Conservation (phyloP, 1,284 basidiomycete genomes). For the Tylopilus sp. region DNA sequence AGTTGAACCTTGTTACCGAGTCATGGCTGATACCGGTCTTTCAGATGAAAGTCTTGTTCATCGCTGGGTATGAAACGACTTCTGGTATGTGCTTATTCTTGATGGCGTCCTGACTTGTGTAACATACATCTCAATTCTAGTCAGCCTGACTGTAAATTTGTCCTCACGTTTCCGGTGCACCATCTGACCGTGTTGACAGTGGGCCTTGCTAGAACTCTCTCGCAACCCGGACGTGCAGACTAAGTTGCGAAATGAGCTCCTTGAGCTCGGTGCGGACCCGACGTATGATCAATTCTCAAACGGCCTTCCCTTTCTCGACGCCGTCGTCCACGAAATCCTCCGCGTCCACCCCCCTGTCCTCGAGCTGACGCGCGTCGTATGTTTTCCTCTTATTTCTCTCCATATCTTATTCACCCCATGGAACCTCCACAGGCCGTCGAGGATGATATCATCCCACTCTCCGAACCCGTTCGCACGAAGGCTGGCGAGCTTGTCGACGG, state of each 20-base stretch:
- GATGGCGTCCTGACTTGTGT: background rate
- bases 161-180: background rate
- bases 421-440: constrained; percentile 36
- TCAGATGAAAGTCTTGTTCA: constrained; percentile 38
- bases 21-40: background rate
- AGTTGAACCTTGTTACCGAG: background rate
- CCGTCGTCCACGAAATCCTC: constrained; percentile 6
- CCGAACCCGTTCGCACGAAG: too few species aligned
- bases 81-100: constrained; percentile 30
- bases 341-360: constrained; percentile 8
- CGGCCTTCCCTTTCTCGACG: constrained; percentile 22
- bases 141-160: constrained; percentile 24
- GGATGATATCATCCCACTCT: constrained; percentile 38
- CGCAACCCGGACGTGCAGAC: constrained; percentile 14
- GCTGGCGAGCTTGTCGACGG: too few species aligned
- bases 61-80: constrained; percentile 42
- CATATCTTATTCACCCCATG: too few species aligned
- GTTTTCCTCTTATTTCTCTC: constrained; percentile 6
- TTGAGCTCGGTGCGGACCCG: constrained; percentile 3
- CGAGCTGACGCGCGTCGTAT: constrained; percentile 41
- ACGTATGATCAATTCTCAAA: constrained; percentile 18
- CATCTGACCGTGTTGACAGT: constrained; percentile 12
- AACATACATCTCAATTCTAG: constrained; percentile 6
- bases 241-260: constrained; percentile 8
- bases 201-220: constrained; percentile 29